These are phyloP conservation scores for Epichloe aotearoae DNA, from an alignment of 2,329 filamentous ascomycete genomes.

Conservation along the genomic window DNA sequence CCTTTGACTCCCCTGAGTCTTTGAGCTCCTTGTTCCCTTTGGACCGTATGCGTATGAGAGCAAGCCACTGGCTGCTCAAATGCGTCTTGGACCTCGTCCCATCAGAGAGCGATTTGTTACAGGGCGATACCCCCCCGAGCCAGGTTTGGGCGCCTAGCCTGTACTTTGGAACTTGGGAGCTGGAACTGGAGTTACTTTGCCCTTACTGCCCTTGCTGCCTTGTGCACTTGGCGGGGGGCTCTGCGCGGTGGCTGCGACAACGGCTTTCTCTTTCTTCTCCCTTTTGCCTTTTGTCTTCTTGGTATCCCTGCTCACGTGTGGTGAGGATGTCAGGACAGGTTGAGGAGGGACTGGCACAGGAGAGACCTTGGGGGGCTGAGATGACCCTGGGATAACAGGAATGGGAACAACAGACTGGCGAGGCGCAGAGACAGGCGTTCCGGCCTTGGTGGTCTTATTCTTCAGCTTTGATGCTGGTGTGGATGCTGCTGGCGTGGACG, in stretches of 20 bases:
- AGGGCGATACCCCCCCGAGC: neutral
- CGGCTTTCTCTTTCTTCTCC: conserved; percentile 15
- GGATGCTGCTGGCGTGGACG: conserved; percentile 8
- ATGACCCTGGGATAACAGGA: conserved; percentile 21
- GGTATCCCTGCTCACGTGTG: conserved; percentile 13
- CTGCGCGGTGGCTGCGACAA: conserved; percentile 7
- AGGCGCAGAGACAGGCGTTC: conserved; percentile 17
- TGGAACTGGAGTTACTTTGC: conserved; percentile 14
- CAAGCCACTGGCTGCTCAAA: neutral
- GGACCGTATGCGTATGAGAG: neutral
- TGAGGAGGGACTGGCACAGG: conserved; percentile 13
- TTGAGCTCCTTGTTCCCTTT: neutral
- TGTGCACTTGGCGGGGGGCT: conserved; percentile 12
- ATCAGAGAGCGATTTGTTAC: neutral
- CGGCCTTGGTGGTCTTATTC: conserved; percentile 9
- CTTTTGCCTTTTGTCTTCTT: conserved; percentile 19
- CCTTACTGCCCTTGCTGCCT: conserved; percentile 5
- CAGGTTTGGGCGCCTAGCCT: conserved; percentile 11
- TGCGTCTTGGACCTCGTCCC: neutral
- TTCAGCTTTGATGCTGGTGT: conserved; percentile 12
- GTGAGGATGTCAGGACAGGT: conserved; percentile 7
- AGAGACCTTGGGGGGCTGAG: conserved; percentile 15
- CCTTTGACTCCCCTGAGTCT: neutral
- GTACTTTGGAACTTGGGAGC: conserved; percentile 11
- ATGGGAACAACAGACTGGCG: conserved; percentile 20